These are phyloP conservation scores for Caloboletus firmus DNA, from an alignment of 1,284 basidiomycete species.

Conservation along the genomic window DNA sequence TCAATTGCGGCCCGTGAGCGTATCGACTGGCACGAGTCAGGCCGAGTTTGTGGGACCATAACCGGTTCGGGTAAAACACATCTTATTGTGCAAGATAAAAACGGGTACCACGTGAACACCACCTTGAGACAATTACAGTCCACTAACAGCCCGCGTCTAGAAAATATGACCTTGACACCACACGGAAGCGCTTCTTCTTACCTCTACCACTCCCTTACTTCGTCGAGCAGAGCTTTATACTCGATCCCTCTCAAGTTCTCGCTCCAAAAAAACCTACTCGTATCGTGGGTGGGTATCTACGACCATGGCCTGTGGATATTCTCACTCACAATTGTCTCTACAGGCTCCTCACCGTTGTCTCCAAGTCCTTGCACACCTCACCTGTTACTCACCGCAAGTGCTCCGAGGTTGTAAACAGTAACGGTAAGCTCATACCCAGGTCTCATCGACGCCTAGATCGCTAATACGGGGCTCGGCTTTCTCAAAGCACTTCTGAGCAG, in stretches of 20 bases:
- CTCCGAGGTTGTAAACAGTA: neutral
- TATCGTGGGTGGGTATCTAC: neutral
- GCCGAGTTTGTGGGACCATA: neutral
- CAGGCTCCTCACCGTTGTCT: neutral
- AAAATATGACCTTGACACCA: constrained; percentile 14
- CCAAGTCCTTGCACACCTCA: neutral
- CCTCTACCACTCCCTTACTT: constrained; percentile 1
- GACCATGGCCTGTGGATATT: neutral
- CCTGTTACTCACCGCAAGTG: neutral
- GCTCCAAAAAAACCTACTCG: neutral
- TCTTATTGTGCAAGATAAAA: constrained; percentile 29
- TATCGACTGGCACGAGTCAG: too few relatives aligned
- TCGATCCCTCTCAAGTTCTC: neutral
- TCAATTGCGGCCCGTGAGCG: too few relatives aligned
- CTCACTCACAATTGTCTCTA: constrained; percentile 3
- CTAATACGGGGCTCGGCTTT: constrained; percentile 5
- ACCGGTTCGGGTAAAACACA: constrained; percentile 12
- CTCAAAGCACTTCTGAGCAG: neutral
- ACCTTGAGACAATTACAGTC: constrained; percentile 22
- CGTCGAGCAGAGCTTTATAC: neutral
- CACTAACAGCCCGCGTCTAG: constrained; percentile 1
- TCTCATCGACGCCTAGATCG: neutral
- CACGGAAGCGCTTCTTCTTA: neutral
- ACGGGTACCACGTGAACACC: constrained; percentile 5
- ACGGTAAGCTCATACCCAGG: constrained; percentile 3